Evolutionary conservation across 352 stramenopile genomes (phyloP), one percentile per base, ranked within the genome.

Genomic region (Pythium grandisporangium): DNA sequence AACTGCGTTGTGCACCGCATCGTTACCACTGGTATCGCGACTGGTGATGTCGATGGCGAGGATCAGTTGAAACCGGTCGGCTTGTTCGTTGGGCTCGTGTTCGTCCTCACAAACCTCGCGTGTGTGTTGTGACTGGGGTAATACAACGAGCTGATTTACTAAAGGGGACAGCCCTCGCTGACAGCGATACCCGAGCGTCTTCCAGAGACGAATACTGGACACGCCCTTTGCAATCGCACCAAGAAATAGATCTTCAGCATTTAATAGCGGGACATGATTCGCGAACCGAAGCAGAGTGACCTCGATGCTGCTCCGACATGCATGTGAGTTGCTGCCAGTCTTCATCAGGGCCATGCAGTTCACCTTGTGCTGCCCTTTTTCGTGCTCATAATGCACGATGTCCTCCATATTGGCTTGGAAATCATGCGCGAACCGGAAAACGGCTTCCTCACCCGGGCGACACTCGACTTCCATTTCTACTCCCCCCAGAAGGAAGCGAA

Each of bases 261-360:
- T 80, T 38, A 89, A 34, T 12, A 92, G 41, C 6, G 78, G 78
- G 1, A 78, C 55, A 47, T 92, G 75, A 22, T 92, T 92, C 27
- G 63, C 70, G 26, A 75, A 92, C 10, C 78, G 75, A 16, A 88
- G 46, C 22, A 92, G 30, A 25, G 70, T 73, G 34, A 89, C 66
- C 12, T 82, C 57, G 7, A 92, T 48, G 21, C 8, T 8, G 13
- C 13, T 13, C 27, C 8, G 8, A 13, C 13, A 8, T 13, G 27
- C 8, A n/a, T n/a, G n/a, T n/a, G n/a, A n/a, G n/a, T n/a, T n/a
- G 27, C 8, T 13, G 8, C 8, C 8, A 13, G 27, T 13, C 13
- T 32, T 32, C 27, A 32, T 32, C 8, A 32, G 8, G 8, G 56
- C 70, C 29, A 79, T 69, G 35, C 67, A 87, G 35, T 61, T 82